Percentiles rank a stretch among this genome's conserved stretches.
phyloP scores from a whole-genome alignment of 306 rosid genomes.

The Cicer cuneatum region DNA sequence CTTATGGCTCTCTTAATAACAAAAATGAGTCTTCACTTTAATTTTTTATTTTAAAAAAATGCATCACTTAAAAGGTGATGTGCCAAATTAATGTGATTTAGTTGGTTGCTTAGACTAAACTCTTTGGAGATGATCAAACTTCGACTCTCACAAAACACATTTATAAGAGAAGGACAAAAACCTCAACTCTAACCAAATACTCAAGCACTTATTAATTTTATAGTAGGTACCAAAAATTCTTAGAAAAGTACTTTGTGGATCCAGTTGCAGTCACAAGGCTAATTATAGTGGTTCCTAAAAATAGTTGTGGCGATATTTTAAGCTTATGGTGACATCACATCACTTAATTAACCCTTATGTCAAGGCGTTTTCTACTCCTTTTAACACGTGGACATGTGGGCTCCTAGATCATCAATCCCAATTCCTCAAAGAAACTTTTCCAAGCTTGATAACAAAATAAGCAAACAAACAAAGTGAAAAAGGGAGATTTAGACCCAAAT shows the following conservation, averaged over 20 bases:
- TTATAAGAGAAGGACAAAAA: neutral
- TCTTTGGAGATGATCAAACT: too few relatives aligned
- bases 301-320: neutral
- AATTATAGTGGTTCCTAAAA: neutral
- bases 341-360: constrained; percentile 48
- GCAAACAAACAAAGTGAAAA: constrained; percentile 12
- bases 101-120: too few relatives aligned
- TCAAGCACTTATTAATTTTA: neutral
- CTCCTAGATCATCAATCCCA: constrained; percentile 45
- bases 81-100: too few relatives aligned
- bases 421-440: constrained; percentile 32
- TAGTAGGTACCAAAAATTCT: neutral
- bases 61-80: too few relatives aligned
- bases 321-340: constrained; percentile 39
- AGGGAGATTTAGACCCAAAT: constrained; percentile 34
- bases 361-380: constrained; percentile 54
- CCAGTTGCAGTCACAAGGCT: neutral
- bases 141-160: too few relatives aligned
- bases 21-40: too few relatives aligned
- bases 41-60: too few relatives aligned
- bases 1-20: too few relatives aligned
- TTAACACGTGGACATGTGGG: constrained; percentile 52
- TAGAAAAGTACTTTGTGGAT: neutral
- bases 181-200: neutral
- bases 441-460: constrained; percentile 11